Base-by-base conservation (phyloP, 2,329 filamentous ascomycete genomes). In the Monosporascus sp. region DNA sequence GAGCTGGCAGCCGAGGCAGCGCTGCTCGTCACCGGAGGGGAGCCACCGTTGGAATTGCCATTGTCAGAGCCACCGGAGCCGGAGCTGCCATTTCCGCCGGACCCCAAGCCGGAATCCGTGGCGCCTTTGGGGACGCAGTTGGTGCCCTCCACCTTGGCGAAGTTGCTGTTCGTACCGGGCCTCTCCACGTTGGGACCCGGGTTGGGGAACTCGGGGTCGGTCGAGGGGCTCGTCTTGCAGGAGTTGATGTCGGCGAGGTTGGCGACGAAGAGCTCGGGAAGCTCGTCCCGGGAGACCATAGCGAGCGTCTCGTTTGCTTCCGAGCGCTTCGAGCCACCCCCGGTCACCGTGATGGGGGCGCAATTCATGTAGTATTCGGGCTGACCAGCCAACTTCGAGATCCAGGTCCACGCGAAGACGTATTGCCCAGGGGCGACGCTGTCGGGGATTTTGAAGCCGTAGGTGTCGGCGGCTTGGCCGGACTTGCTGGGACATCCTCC, bases 301-400 rank as follows among this genome's bases (percentile, higher is more conserved):
- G 63, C 59, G 51, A 61, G 55, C 16, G 61, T 61, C 45, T 62
- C 60, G 47, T 65, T 64, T 5, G 41, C 47, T 19, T 46, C 43
- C 1, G 55, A 59, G 0, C 64, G 61, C 59, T 65, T 67, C 7
- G 56, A 49, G 40, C 57, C 61, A 4, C 62, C 62, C 47, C 63
- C 65, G 1, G 76, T 75, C 45, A 91, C 75, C 2, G 77, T 78
- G 51, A 90, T 71, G 0, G 85, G 83, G 2, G 83, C 84, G 59
- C 88, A 91, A 73, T 90, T 88, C 85, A 88, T 88, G 73, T 90
- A 90, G 73, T 88, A 85, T 64, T 91, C 87, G 2, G 86, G 82
- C 66, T 90, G 89, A 1, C 87, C 88, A 2, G 63, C 57, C 26
- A 88, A 64, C 50, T 84, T 86, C 48, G 88, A 89, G 66, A 88